Conservation (phyloP, 257 asterid genomes). For the Primulina huaijiensis region DNA sequence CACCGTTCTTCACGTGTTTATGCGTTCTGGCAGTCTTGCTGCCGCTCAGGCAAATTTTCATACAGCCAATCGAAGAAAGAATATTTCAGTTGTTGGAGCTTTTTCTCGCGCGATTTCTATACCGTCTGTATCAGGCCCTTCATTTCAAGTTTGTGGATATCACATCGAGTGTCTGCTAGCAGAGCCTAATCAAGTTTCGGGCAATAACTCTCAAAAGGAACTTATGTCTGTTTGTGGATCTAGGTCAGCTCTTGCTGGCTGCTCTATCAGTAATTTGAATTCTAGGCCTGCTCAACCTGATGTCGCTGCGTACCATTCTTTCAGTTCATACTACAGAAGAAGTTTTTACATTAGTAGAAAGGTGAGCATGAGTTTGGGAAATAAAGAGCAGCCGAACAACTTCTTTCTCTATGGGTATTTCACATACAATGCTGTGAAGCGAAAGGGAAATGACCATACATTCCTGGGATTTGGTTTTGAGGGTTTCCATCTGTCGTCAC, state of each 20-base stretch:
- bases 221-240: constrained; percentile 62
- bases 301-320: constrained; percentile 38
- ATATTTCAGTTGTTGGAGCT: constrained; percentile 60
- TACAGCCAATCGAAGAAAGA: constrained; percentile 51
- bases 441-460: constrained; percentile 42
- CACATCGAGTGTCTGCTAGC: constrained; percentile 52
- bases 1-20: constrained; percentile 45
- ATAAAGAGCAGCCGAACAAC: constrained; percentile 59
- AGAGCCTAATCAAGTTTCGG: constrained; percentile 34
- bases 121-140: constrained; percentile 79
- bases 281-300: constrained; percentile 33
- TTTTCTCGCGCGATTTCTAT: constrained; percentile 68
- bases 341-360: constrained; percentile 41
- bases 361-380: constrained; percentile 63
- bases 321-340: constrained; percentile 40
- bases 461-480: constrained; percentile 48
- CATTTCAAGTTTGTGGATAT: constrained; percentile 67
- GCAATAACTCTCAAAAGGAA: constrained; percentile 32
- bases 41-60: constrained; percentile 66
- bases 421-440: constrained; percentile 55
- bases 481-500: constrained; percentile 44
- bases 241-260: constrained; percentile 35
- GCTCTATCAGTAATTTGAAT: constrained; percentile 37
- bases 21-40: constrained; percentile 57
- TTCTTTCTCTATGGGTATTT: constrained; percentile 63